Percentiles rank a stretch among this genome's conserved stretches.
Evolutionary conservation across 805 yeast genomes (phyloP).

Genomic region (Vanderwaltozyma yarrowii): DNA sequence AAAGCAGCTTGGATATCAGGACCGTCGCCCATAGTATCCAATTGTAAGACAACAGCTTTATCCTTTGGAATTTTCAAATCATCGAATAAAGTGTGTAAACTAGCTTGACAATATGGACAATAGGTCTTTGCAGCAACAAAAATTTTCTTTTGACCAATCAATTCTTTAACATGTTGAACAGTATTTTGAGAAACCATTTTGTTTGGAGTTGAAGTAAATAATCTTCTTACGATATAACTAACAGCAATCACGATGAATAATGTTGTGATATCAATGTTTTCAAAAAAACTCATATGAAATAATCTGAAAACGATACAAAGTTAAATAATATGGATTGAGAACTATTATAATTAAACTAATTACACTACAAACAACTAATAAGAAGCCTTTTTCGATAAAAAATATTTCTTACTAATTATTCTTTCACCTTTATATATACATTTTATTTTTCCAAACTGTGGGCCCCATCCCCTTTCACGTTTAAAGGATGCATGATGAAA

Average conservation of each 20-base stretch:
- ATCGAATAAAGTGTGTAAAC: slow-evolving; percentile 32
- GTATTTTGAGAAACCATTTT: slow-evolving; percentile 52
- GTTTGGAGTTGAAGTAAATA: slow-evolving; percentile 4
- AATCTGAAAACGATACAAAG: too few relatives aligned
- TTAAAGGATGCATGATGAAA: too few relatives aligned
- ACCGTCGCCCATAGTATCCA: slow-evolving; percentile 57
- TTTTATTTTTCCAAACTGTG: too few relatives aligned
- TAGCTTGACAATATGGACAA: slow-evolving; percentile 54
- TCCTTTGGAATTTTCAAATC: slow-evolving; percentile 36
- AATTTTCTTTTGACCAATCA: slow-evolving; percentile 55
- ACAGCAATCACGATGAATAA: slow-evolving; percentile 12
- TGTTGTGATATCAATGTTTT: slow-evolving; percentile 11
- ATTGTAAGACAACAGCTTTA: slow-evolving; percentile 31
- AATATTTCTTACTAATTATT: too few relatives aligned
- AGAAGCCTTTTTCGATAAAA: too few relatives aligned
- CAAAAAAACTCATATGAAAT: background rate
- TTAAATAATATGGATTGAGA: too few relatives aligned
- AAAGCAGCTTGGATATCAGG: slow-evolving; percentile 73
- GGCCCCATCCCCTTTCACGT: too few relatives aligned
- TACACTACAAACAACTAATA: too few relatives aligned
- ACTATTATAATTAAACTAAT: too few relatives aligned
- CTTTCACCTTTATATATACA: too few relatives aligned
- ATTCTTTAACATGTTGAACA: slow-evolving; percentile 45
- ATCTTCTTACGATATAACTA: background rate
- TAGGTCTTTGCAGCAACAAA: slow-evolving; percentile 76